Evolutionary conservation across 371 early-diverging fungal genomes (phyloP).

Genomic region (Mortierella sp.): DNA sequence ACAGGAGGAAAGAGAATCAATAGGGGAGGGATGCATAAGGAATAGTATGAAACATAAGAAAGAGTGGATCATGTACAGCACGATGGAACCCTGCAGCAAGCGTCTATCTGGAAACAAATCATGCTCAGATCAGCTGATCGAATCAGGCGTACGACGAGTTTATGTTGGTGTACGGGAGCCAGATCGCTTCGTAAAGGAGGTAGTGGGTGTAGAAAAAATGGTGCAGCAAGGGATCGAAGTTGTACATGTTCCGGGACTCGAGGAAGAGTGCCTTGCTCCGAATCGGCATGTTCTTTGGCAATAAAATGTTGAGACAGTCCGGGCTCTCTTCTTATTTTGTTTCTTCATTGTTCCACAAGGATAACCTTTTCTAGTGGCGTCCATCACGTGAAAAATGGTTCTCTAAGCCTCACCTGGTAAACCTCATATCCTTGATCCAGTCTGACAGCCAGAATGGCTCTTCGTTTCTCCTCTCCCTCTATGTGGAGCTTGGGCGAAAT

Average conservation of each 20-base stretch:
- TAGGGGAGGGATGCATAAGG: not conserved
- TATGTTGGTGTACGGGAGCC: constrained; percentile 93
- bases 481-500: too few species aligned
- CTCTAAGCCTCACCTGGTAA: too few species aligned
- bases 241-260: constrained; percentile 71
- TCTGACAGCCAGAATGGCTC: too few species aligned
- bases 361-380: too few species aligned
- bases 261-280: constrained; percentile 79
- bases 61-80: constrained; percentile 82
- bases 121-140: constrained; percentile 78
- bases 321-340: too few species aligned
- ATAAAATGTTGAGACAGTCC: not conserved
- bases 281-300: constrained; percentile 73
- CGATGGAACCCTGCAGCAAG: constrained; percentile 92
- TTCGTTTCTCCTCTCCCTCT: too few species aligned
- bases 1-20: not conserved
- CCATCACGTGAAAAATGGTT: too few species aligned
- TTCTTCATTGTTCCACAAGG: too few species aligned
- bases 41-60: not conserved
- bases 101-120: constrained; percentile 83
- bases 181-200: constrained; percentile 79
- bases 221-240: constrained; percentile 75
- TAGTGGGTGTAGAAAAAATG: constrained; percentile 75
- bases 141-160: constrained; percentile 79
- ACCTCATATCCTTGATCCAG: too few species aligned